Base-by-base conservation (phyloP, 192 early-diverging fungal genomes). In the Backusella macrospora region DNA sequence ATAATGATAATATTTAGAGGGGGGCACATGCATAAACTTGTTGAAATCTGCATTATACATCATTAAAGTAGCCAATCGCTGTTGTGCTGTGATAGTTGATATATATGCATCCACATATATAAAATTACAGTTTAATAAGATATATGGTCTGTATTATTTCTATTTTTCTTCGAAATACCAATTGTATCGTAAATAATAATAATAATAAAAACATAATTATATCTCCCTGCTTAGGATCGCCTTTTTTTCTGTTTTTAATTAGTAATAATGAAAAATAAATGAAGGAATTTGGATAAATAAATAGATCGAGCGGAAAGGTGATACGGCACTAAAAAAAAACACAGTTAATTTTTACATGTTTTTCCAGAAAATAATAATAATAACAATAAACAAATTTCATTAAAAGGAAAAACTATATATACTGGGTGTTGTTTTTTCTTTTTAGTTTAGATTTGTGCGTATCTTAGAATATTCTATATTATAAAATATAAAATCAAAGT, bases 131-230 rank as follows among this genome's bases (percentile, higher is more conserved):
- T n/a, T n/a, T n/a, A 34, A 34, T 1, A 34, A 34, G 2, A 34
- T 1, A 34, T 2, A 0, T 1, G 29, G 29, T 34, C 29, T 34
- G 2, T 34, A 34, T 34, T 34, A 34, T 34, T 34, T 34, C 2
- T 34, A 34, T 34, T 34, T 1, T 34, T 34, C 29, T 34, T 34
- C 29, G 29, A 34, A 34, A 34, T 34, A 34, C 29, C 29, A 34
- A 34, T 34, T 71, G 83, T 84, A 77, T 16, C 6, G 49, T 6
- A 52, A 52, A 52, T 15, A 15, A n/a, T n/a, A n/a, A n/a, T n/a
- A n/a, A n/a, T n/a, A n/a, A n/a, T n/a, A n/a, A n/a, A n/a, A n/a
- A n/a, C n/a, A n/a, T n/a, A n/a, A n/a, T n/a, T n/a, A n/a, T n/a
- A n/a, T n/a, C n/a, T n/a, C n/a, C n/a, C n/a, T n/a, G n/a, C n/a